These are phyloP conservation scores for Xerocomus minutiporus DNA, from an alignment of 1,284 basidiomycete species.

Conservation along the genomic window DNA sequence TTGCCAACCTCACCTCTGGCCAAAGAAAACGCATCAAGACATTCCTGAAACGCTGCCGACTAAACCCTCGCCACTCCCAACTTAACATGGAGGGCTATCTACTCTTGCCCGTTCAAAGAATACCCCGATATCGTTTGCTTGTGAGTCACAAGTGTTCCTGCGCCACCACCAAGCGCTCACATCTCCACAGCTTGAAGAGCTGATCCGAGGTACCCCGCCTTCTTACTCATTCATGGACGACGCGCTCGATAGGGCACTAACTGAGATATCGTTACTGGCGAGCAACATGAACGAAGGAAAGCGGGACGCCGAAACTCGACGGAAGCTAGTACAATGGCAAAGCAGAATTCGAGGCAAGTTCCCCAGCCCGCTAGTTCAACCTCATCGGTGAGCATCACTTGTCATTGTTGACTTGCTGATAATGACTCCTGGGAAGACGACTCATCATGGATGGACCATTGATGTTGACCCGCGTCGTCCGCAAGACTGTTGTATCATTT, in stretches of 20 bases:
- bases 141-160: slow-evolving; percentile 41
- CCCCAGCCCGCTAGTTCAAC: slow-evolving; percentile 94
- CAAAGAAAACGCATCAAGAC: slow-evolving; percentile 84
- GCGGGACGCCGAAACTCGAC: slow-evolving; percentile 85
- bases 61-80: slow-evolving; percentile 90
- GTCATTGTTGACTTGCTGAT: slow-evolving; percentile 2
- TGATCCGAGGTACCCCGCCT: slow-evolving; percentile 80
- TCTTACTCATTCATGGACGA: slow-evolving; percentile 67
- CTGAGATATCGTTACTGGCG: slow-evolving; percentile 82
- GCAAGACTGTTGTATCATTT: slow-evolving; percentile 81
- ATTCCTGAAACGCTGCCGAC: slow-evolving; percentile 81
- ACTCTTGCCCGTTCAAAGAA: slow-evolving; percentile 91
- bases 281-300: slow-evolving; percentile 97
- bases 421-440: slow-evolving; percentile 45
- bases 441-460: slow-evolving; percentile 86
- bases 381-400: slow-evolving; percentile 67
- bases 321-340: slow-evolving; percentile 91
- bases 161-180: slow-evolving; percentile 3
- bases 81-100: slow-evolving; percentile 94
- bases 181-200: slow-evolving; percentile 67
- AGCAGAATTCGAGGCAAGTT: slow-evolving; percentile 85
- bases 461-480: slow-evolving; percentile 81
- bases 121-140: slow-evolving; percentile 92
- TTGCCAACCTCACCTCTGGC: slow-evolving; percentile 55
- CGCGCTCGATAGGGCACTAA: slow-evolving; percentile 79